A percentile compares a stretch with the other conserved stretches of the same genome.
phyloP scores from a whole-genome alignment of 177 flowering plant genomes.

The Vitis hybrid region DNA sequence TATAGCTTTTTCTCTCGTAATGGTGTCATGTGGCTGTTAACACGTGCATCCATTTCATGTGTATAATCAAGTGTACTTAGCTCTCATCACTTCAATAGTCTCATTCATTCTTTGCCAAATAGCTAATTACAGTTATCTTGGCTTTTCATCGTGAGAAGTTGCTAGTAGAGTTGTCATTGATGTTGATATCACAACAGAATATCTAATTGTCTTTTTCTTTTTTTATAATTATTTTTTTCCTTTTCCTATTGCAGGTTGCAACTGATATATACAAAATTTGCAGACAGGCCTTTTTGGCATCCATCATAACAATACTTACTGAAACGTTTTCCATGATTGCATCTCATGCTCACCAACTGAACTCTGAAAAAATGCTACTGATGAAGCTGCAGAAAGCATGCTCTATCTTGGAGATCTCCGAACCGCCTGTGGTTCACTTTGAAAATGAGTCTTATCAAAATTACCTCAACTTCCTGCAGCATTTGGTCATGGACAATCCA shows the following conservation, averaged over 20 bases:
- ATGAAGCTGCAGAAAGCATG: constrained; percentile 73
- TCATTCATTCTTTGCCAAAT: too few species aligned
- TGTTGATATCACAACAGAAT: background rate
- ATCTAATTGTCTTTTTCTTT: background rate
- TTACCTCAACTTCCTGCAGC: constrained; percentile 61
- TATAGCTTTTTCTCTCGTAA: background rate
- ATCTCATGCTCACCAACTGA: constrained; percentile 74
- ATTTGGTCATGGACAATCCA: constrained; percentile 39
- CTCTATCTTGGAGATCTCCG: constrained; percentile 74
- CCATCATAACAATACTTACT: constrained; percentile 41
- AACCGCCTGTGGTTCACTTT: constrained; percentile 88
- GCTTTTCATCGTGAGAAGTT: background rate
- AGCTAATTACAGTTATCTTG: background rate
- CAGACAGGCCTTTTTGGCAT: constrained; percentile 40
- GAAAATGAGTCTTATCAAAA: constrained; percentile 80
- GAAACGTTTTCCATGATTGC: constrained; percentile 61
- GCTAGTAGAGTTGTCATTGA: background rate
- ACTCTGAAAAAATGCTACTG: constrained; percentile 46
- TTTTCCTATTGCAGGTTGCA: constrained; percentile 51
- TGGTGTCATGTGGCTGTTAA: background rate
- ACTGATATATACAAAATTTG: constrained; percentile 62
- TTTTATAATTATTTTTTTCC: background rate
- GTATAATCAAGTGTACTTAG: too few species aligned
- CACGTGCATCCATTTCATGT: background rate
- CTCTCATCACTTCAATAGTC: too few species aligned